Conservation (phyloP, 352 stramenopile genomes). For the Phytophthora fragariae region DNA sequence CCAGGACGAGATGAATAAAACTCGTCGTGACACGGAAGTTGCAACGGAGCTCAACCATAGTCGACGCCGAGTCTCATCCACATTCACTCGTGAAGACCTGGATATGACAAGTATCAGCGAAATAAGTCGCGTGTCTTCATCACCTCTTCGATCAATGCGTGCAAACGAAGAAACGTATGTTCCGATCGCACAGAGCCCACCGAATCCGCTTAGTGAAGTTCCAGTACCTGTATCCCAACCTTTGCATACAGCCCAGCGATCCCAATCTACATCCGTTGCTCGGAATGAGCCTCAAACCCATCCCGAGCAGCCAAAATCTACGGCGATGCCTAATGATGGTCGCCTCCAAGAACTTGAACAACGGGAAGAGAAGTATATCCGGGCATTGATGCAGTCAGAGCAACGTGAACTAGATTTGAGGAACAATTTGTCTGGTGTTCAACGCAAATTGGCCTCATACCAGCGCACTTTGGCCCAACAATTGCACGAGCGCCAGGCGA, state of each 20-base stretch:
- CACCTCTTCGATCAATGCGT: neutral
- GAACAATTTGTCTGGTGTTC: slow-evolving; percentile 53
- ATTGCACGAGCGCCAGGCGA: slow-evolving; percentile 51
- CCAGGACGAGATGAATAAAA: slow-evolving; percentile 11
- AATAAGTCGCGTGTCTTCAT: slow-evolving; percentile 29
- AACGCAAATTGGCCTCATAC: slow-evolving; percentile 54
- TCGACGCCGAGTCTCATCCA: slow-evolving; percentile 31
- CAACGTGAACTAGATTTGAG: slow-evolving; percentile 76
- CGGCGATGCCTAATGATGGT: slow-evolving; percentile 14
- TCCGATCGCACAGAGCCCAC: slow-evolving; percentile 19
- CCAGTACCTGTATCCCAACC: neutral
- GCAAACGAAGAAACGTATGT: slow-evolving; percentile 11
- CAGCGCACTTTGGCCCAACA: slow-evolving; percentile 53
- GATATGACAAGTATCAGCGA: slow-evolving; percentile 42
- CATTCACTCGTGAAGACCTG: slow-evolving; percentile 36
- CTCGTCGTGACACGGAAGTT: slow-evolving; percentile 7
- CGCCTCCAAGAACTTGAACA: slow-evolving; percentile 67
- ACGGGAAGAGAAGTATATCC: slow-evolving; percentile 79
- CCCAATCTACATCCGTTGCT: neutral
- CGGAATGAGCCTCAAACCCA: neutral
- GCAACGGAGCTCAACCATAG: slow-evolving; percentile 30
- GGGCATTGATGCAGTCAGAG: slow-evolving; percentile 79
- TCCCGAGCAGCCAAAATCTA: slow-evolving; percentile 3
- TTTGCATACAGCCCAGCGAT: slow-evolving; percentile 1
- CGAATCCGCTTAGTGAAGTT: slow-evolving; percentile 4